Conservation (phyloP, 75 land plant species). For the Larix kaempferi region DNA sequence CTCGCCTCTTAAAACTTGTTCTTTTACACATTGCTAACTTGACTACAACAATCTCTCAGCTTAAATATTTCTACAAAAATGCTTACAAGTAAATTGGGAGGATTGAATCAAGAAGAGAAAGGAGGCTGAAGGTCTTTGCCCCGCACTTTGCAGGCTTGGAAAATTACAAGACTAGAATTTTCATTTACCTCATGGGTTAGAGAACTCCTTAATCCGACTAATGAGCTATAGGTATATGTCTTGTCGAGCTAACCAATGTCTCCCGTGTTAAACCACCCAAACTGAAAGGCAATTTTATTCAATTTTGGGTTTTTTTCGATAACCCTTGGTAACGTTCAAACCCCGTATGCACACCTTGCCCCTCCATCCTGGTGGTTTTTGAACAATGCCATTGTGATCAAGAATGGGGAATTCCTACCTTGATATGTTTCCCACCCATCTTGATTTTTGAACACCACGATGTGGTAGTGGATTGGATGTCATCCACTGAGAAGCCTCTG, state of each 20-base stretch:
- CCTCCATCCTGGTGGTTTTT: slow-evolving; percentile 29
- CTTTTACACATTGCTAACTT: too few species aligned
- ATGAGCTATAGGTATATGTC: slow-evolving; percentile 84
- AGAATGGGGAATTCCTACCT: slow-evolving; percentile 78
- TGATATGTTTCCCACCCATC: slow-evolving; percentile 74
- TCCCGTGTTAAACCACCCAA: slow-evolving; percentile 96
- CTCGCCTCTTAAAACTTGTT: too few species aligned
- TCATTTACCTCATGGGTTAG: slow-evolving; percentile 26
- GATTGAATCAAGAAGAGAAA: too few species aligned
- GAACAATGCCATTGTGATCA: slow-evolving; percentile 48
- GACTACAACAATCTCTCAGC: too few species aligned
- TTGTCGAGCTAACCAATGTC: slow-evolving; percentile 71
- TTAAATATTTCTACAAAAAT: too few species aligned
- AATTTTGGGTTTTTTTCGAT: slow-evolving; percentile 85
- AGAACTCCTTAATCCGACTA: slow-evolving; percentile 94
- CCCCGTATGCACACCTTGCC: slow-evolving; percentile 92
- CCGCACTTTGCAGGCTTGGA: too few species aligned
- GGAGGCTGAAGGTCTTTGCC: too few species aligned
- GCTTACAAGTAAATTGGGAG: too few species aligned
- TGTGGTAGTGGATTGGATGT: slow-evolving; percentile 73
- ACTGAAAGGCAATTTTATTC: slow-evolving; percentile 62
- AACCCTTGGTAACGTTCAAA: slow-evolving; percentile 80
- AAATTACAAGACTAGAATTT: too few species aligned
- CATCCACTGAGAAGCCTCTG: slow-evolving; percentile 92
- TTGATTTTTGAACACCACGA: slow-evolving; percentile 70